Evolutionary conservation across 2,329 filamentous ascomycete genomes (phyloP).

Genomic region (Dissoconium aciculare): DNA sequence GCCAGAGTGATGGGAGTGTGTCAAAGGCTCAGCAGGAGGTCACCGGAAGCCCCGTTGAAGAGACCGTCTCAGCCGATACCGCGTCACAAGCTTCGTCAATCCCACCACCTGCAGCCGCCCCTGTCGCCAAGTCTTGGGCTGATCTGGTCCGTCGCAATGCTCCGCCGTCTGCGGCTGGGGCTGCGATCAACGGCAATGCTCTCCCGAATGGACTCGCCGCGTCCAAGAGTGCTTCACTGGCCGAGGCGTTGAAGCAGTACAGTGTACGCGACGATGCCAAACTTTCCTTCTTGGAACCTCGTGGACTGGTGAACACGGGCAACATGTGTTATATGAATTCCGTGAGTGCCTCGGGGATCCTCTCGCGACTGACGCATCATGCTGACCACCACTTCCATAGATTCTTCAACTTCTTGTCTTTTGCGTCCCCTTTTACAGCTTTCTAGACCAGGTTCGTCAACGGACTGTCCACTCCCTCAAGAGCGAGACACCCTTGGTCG

Average conservation of each 20-base stretch:
- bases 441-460: conserved; percentile 73
- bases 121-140: conserved; percentile 46
- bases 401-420: conserved; percentile 91
- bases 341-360: too few species aligned
- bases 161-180: conserved; percentile 18
- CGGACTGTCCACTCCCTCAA: conserved; percentile 73
- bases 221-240: conserved; percentile 40
- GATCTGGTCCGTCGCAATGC: conserved; percentile 47
- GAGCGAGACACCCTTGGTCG: conserved; percentile 80
- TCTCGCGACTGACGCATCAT: not conserved
- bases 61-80: conserved; percentile 21
- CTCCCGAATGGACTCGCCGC: conserved; percentile 11
- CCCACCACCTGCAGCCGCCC: conserved; percentile 27
- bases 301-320: conserved; percentile 87
- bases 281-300: conserved; percentile 73
- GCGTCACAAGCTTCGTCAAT: conserved; percentile 20
- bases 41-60: conserved; percentile 1
- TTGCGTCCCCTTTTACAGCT: conserved; percentile 86
- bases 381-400: conserved; percentile 32
- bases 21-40: conserved; percentile 5
- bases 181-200: conserved; percentile 16
- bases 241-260: conserved; percentile 63
- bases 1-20: conserved; percentile 16
- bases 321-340: conserved; percentile 99
- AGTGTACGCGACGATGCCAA: conserved; percentile 50